Evolutionary conservation across 2,329 filamentous ascomycete genomes (phyloP), one percentile per base, ranked within the genome.

Genomic region (Fusarium sororula): DNA sequence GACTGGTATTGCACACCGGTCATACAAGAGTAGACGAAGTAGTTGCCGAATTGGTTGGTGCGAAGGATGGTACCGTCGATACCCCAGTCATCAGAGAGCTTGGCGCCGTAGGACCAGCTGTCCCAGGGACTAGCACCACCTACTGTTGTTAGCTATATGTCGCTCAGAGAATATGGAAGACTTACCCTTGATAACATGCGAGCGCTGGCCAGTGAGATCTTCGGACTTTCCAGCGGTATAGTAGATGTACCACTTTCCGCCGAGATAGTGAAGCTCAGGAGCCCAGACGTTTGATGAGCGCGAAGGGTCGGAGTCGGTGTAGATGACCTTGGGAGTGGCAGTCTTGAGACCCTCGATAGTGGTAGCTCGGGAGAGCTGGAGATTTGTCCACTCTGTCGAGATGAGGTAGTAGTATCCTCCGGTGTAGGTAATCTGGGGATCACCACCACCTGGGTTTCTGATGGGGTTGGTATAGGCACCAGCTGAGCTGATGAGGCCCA

Each of bases 271-370:
- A 1, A 89, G 80, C 73, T 90, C 88, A 0, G 88, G 88, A 1
- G 89, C 88, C 88, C 88, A 90, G 42, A 90, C 84, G 61, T 89
- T 89, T 77, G 87, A 87, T 78, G 86, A 87, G 22, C 87, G 82
- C 8, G 80, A 81, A 4, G 87, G 76, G 22, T 84, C 84, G 9
- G 78, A 80, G 63, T 87, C 86, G 0, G 82, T 83, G 81, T 87
- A 90, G 35, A 90, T 86, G 6, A 82, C 76, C 70, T 87, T 88
- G 26, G 83, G 85, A 42, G 85, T 82, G 0, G 85, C 87, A 0
- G 83, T 86, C 81, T 89, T 89, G n/a, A 91, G 79, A 0, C 87
- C 88, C 38, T 86, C 84, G 10, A 91, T 79, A 1, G 88, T 90
- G 15, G 81, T 87, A 0, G 89, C 84, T 2, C 87, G 83, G 1